Conservation (phyloP, 805 yeast genomes). For the Yamadazyma akitaensis region DNA sequence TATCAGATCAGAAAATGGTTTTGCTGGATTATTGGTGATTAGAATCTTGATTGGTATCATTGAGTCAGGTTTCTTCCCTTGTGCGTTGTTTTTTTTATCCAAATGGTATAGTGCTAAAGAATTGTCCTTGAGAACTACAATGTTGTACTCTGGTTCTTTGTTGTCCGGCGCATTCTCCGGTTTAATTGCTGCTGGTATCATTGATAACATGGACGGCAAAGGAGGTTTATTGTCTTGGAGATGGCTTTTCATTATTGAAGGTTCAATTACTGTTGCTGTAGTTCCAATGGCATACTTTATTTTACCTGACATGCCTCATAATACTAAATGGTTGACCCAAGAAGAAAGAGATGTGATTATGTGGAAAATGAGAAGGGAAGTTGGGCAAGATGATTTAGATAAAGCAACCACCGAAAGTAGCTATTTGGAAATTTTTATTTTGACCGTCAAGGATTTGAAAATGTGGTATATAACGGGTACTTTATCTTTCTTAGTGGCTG, state of each 20-base stretch:
- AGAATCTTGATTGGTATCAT: slow-evolving; percentile 47
- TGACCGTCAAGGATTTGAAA: slow-evolving; percentile 40
- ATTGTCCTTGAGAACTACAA: slow-evolving; percentile 47
- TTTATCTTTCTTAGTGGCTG: slow-evolving; percentile 49
- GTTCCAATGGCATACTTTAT: slow-evolving; percentile 45
- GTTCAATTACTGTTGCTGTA: slow-evolving; percentile 46
- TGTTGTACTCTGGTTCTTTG: slow-evolving; percentile 50
- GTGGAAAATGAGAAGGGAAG: slow-evolving; percentile 39
- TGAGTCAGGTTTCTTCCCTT: slow-evolving; percentile 47
- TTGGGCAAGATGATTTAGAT: slow-evolving; percentile 41
- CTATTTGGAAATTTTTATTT: slow-evolving; percentile 31
- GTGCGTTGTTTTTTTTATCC: slow-evolving; percentile 48
- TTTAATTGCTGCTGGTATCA: slow-evolving; percentile 52
- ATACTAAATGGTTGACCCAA: slow-evolving; percentile 43
- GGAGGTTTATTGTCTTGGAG: slow-evolving; percentile 49
- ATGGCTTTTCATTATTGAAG: slow-evolving; percentile 57
- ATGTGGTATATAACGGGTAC: slow-evolving; percentile 47
- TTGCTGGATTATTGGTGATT: slow-evolving; percentile 42
- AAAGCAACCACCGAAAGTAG: slow-evolving; percentile 29
- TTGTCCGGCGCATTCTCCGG: slow-evolving; percentile 55
- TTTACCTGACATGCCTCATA: slow-evolving; percentile 52
- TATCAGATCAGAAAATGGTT: slow-evolving; percentile 30
- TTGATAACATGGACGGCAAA: slow-evolving; percentile 37
- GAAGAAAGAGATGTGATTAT: slow-evolving; percentile 44
- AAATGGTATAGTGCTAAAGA: slow-evolving; percentile 55